Evolutionary conservation across 768 basidiomycete genomes (phyloP).

Genomic region (Mycena filopes): DNA sequence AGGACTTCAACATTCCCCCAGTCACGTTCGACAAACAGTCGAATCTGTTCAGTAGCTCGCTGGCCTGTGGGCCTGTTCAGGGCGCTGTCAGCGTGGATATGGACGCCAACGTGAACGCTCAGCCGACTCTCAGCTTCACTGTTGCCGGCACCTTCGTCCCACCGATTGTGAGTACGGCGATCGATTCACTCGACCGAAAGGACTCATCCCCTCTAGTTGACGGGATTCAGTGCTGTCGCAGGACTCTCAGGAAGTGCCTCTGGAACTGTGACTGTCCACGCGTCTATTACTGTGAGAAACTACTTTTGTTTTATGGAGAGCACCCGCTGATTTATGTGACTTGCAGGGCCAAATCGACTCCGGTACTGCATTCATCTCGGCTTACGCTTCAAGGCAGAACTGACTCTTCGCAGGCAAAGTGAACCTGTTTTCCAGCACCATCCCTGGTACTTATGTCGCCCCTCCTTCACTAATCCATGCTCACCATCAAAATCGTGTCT

Average conservation of each 20-base stretch:
- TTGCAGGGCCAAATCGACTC: slow-evolving; percentile 53
- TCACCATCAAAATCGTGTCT: too few species aligned
- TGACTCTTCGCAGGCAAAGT: too few species aligned
- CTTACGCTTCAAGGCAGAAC: slow-evolving; percentile 54
- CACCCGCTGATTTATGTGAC: not conserved
- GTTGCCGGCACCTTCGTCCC: slow-evolving; percentile 44
- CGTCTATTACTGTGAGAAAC: too few species aligned
- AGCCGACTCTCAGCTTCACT: slow-evolving; percentile 33
- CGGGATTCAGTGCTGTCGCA: too few species aligned
- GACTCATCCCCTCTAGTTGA: not conserved
- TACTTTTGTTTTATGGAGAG: too few species aligned
- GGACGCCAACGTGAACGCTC: slow-evolving; percentile 25
- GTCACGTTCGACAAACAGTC: slow-evolving; percentile 24
- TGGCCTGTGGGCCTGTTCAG: slow-evolving; percentile 1
- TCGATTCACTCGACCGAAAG: too few species aligned
- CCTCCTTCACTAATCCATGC: not conserved
- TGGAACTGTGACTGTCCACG: not conserved
- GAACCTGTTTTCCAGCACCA: too few species aligned
- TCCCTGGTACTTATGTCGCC: not conserved
- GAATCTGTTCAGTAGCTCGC: slow-evolving; percentile 22
- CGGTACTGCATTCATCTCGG: slow-evolving; percentile 53
- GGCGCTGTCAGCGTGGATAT: slow-evolving; percentile 18
- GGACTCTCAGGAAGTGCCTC: slow-evolving; percentile 45
- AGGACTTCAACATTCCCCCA: slow-evolving; percentile 18
- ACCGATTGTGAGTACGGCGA: slow-evolving; percentile 23